Evolutionary conservation across 2,329 filamentous ascomycete species (phyloP).

Genomic region (Parasarocladium wereldwijsianum): DNA sequence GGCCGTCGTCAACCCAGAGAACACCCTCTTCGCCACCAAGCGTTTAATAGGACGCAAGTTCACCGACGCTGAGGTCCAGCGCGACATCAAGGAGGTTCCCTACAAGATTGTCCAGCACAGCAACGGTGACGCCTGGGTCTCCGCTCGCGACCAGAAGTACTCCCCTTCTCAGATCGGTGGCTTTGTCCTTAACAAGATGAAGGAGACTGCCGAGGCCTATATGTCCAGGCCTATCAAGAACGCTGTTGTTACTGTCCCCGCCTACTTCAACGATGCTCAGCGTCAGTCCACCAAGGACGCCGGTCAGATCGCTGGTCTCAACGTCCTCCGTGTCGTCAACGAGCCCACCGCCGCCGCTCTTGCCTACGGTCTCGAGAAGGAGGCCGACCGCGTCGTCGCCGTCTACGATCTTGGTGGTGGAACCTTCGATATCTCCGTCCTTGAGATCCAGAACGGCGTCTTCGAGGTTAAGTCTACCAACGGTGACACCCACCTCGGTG

Average conservation of each 20-base stretch:
- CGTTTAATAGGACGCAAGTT: constrained; percentile 97
- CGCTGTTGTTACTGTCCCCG: constrained; percentile 89
- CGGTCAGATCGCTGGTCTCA: constrained; percentile 88
- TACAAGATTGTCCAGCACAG: constrained; percentile 97
- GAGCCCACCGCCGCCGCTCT: constrained; percentile 93
- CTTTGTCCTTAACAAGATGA: constrained; percentile 96
- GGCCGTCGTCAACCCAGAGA: constrained; percentile 95
- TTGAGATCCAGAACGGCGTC: constrained; percentile 94
- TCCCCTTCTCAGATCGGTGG: constrained; percentile 97
- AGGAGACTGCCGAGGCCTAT: constrained; percentile 93
- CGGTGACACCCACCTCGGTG: constrained; percentile 95
- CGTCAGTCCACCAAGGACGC: constrained; percentile 97
- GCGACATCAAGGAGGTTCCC: constrained; percentile 91
- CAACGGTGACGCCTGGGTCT: constrained; percentile 94
- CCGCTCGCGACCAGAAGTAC: constrained; percentile 87
- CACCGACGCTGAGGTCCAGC: constrained; percentile 83
- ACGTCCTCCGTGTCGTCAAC: constrained; percentile 95
- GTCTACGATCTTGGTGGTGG: constrained; percentile 98
- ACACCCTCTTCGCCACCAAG: constrained; percentile 97
- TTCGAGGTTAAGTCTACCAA: constrained; percentile 99
- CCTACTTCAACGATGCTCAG: constrained; percentile 98
- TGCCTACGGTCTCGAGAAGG: constrained; percentile 93
- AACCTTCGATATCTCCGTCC: constrained; percentile 97
- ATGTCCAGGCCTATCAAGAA: constrained; percentile 86
- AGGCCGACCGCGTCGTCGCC: constrained; percentile 74